Percentiles rank a stretch among this genome's conserved stretches.
phyloP scores from a whole-genome alignment of 106 monocot genomes.

The Apostasia ramifera region DNA sequence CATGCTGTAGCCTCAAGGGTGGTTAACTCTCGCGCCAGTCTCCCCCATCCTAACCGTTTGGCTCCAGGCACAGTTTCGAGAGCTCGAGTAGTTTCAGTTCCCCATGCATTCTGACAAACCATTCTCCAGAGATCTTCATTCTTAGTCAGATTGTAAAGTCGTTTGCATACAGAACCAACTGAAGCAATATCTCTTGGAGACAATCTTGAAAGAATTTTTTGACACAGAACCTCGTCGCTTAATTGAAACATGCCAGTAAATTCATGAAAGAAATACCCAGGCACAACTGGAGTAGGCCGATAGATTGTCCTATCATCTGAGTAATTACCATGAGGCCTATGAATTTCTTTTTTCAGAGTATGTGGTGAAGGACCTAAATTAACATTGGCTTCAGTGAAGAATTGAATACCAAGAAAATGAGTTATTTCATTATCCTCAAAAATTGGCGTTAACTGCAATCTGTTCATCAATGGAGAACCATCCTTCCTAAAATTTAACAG shows the following conservation, averaged over 20 bases:
- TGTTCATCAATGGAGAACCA: conserved; percentile 81
- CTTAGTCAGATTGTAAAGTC: conserved; percentile 50
- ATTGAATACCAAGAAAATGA: conserved; percentile 79
- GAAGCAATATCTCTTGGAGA: conserved; percentile 85
- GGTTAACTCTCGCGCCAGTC: conserved; percentile 78
- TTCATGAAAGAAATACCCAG: conserved; percentile 41
- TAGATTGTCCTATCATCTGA: conserved; percentile 14
- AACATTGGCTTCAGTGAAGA: conserved; percentile 68
- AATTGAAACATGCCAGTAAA: conserved; percentile 66
- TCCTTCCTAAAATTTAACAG: conserved; percentile 89
- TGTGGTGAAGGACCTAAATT: conserved; percentile 66
- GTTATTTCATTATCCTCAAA: conserved; percentile 90
- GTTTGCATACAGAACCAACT: conserved; percentile 64
- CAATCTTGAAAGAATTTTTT: conserved; percentile 71
- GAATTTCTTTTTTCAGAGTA: conserved; percentile 32
- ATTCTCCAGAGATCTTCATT: conserved; percentile 87
- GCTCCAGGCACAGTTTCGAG: conserved; percentile 57
- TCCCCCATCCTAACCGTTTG: conserved; percentile 70
- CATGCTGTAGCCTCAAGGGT: conserved; percentile 92
- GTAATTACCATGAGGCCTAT: conserved; percentile 13
- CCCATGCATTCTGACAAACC: conserved; percentile 98
- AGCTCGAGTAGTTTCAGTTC: conserved; percentile 60
- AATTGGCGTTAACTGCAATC: conserved; percentile 60
- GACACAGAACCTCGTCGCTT: conserved; percentile 82
- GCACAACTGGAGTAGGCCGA: conserved; percentile 22